Conservation (phyloP, 202 grass and related monocot genomes). For the Zizania palustris region DNA sequence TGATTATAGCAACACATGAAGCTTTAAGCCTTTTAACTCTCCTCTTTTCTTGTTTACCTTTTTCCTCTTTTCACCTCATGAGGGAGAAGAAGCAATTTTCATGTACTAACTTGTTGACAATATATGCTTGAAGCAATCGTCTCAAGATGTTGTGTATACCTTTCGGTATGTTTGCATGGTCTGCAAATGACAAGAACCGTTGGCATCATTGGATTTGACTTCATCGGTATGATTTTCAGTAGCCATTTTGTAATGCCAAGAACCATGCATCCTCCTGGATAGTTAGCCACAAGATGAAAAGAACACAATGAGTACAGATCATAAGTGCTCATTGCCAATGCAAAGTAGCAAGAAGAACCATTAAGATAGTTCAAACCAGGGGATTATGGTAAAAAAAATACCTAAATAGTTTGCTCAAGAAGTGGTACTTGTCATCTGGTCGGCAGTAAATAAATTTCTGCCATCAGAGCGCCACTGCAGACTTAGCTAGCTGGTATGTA, state of each 20-base stretch:
- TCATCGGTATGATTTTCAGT: background rate
- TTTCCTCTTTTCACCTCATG: background rate
- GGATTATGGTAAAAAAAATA: background rate
- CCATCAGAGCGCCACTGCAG: background rate
- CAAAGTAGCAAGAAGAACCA: background rate
- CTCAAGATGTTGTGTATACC: no score
- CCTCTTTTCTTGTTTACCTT: background rate
- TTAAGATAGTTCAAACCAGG: background rate
- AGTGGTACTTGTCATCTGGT: background rate
- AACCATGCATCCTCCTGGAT: background rate
- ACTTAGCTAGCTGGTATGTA: background rate
- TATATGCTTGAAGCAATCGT: background rate
- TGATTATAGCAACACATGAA: background rate
- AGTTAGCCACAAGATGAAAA: background rate
- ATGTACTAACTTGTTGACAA: slow-evolving; percentile 28
- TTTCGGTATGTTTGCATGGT: no score
- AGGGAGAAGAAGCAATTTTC: slow-evolving; percentile 25
- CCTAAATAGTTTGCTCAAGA: background rate
- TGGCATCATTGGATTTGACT: background rate
- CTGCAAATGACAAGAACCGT: no score
- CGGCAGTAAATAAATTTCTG: slow-evolving; percentile 9
- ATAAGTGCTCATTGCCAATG: background rate
- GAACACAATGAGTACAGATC: background rate
- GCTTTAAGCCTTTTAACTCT: background rate
- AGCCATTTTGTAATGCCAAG: background rate